phyloP scores from a whole-genome alignment of 805 yeast genomes.

The Metschnikowia drakensbergensis region DNA sequence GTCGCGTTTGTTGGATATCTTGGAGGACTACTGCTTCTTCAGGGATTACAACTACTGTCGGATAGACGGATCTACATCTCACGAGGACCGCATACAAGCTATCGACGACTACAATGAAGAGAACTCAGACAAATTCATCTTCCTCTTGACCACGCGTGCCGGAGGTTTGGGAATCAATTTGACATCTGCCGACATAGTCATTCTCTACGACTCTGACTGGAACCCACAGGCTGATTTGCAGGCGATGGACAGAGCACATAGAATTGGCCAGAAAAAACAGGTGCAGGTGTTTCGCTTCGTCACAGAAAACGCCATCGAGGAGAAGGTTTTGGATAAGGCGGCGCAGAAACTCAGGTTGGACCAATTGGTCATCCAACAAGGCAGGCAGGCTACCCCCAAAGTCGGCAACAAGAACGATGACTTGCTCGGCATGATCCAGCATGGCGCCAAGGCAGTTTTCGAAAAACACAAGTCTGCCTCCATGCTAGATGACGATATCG shows the following conservation, averaged over 20 bases:
- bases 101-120: conserved; percentile 89
- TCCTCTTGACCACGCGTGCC: conserved; percentile 88
- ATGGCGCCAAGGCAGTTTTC: conserved; percentile 88
- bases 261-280: conserved; percentile 96
- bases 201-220: conserved; percentile 92
- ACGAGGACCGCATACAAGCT: conserved; percentile 87
- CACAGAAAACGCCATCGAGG: conserved; percentile 94
- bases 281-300: conserved; percentile 90
- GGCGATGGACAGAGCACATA: conserved; percentile 97
- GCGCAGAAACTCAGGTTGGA: conserved; percentile 90
- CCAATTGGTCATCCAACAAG: conserved; percentile 94
- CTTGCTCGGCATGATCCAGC: conserved; percentile 91
- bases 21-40: conserved; percentile 87
- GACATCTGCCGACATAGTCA: conserved; percentile 87
- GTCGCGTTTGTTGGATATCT: conserved; percentile 83
- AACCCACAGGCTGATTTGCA: conserved; percentile 97
- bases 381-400: conserved; percentile 36
- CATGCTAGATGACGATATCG: conserved; percentile 67
- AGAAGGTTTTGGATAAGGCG: conserved; percentile 92
- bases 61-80: conserved; percentile 90
- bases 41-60: conserved; percentile 84
- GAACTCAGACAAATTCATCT: conserved; percentile 75
- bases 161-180: conserved; percentile 95
- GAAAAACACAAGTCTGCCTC: conserved; percentile 39
- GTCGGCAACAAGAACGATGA: conserved; percentile 75